Base-by-base conservation (phyloP, 495 filamentous ascomycete species). In the Talaromyces wortmannii region DNA sequence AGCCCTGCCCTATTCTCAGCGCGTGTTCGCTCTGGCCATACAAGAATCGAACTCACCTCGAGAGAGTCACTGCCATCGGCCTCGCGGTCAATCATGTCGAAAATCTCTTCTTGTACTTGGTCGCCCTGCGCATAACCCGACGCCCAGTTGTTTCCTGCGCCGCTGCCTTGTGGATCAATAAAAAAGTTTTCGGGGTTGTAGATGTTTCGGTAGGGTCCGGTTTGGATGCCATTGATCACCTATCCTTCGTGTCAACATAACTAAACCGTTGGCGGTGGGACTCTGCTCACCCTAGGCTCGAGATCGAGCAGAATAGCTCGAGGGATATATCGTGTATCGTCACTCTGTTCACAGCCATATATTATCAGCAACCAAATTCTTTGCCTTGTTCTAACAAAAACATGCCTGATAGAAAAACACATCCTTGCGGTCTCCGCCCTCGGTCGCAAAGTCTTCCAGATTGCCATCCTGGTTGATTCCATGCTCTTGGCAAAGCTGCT, bases 161-260 rank as follows among this genome's bases (percentile, higher is more conserved):
- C 94, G 45, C 86, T 83, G 47, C 95, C 94, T 67, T 89, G 86
- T 67, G 92, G 90, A 59, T 91, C 89, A 32, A 97, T 81, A 63
- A 91, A 97, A 70, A 97, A 97, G 76, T 98, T 98, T 67, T 98
- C 94, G 7, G 94, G 94, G 69, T 98, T 98, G 80, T 97, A 98
- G 54, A 98, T 98, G 67, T 97, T 96, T 63, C 86, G 87, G 76
- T 98, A 97, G 2, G 90, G 83, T 10, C 94, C 91, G 40, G 86
- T 84, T 75, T 96, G 94, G 61, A 98, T 97, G 45, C 81, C 72
- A 65, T 97, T 85, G 61, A 98, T 90, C 45, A 98, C 89, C 87
- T 90, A 60, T 32, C 33, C 36, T 8, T 23, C 23, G 23, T 23
- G 23, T 23, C 23, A 23, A 23, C 23, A 23, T 1, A 23, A 23